Evolutionary conservation across 139 green algal genomes (phyloP), one percentile per base, ranked within the genome.

Genomic region (Monoraphidium neglectum): DNA sequence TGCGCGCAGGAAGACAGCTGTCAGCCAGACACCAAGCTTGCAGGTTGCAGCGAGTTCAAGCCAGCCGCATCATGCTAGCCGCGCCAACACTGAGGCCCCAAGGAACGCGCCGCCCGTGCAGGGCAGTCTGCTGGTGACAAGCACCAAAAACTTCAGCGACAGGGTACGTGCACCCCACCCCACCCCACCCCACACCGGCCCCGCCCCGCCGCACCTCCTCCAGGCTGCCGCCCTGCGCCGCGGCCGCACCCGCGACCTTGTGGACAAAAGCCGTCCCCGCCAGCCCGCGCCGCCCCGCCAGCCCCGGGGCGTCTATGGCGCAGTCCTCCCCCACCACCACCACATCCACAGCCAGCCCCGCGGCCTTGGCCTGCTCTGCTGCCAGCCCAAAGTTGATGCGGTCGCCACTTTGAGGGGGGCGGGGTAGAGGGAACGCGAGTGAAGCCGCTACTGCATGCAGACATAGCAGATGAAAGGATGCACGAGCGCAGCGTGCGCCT

Each of bases 371-470:
- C 28, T 87, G 82, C 83, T 98, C 95, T 0, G 86, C 89, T 5
- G 95, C 95, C 47, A 97, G 74, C 0, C 95, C 95, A 84, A 99
- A 99, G 75, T 97, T 90, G 24, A 99, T 86, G 2, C 92, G 72
- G 76, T 99, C 95, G 2, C 95, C 92, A 18, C 21, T 28, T 33
- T 53, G 24, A 3, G 32, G 10, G 62, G 12, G 2, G 35, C 33
- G 62, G 62, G 62, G 33, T 24, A 32, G 32, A 32, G 32, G 62
- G 32, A 4, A 32, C 33, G 62, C 32, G 62, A 13, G 8, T 36
- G 4, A n/a, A 49, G 8, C 15, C 13, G 33, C 10, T 68, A 28
- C 15, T 30, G 62, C 30, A 10, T 49, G 15, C 18, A 37, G 59
- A 37, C 10, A 3, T 30, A 66, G 8, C 4, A 40, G 59, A 30